Evolutionary conservation across 371 early-diverging fungal species (phyloP), one percentile per base, ranked within the genome.

Genomic region (Capniomyces stellatus): DNA sequence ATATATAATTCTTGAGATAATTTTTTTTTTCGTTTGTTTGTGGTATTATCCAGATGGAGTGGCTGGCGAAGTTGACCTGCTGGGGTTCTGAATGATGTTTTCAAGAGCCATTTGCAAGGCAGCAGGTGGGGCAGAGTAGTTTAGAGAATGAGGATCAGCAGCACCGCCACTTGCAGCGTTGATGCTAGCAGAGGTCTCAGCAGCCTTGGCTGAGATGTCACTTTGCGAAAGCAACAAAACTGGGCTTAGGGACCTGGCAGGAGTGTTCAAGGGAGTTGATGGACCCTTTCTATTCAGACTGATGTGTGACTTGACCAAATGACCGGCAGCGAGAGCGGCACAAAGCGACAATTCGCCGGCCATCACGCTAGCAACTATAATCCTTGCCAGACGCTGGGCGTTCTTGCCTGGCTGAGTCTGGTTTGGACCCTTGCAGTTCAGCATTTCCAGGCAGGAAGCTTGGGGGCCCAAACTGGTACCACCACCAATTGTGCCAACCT

Each of bases 401-500:
- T 90, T 86, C 29, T 75, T 78, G 18, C 92, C 93, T 0, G 94
- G 94, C n/a, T 65, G 69, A 21, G 77, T 81, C 15, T 76, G 76
- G 58, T 89, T 78, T 13, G 91, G 77, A 0, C 92, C 94, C 30
- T 81, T 75, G 12, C 87, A 87, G 28, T 90, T 89, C 27, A 97
- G 75, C 76, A 94, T 75, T 28, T 89, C 87, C 58, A 97, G 65
- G 69, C 89, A 82, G 0, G 90, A 74, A n/a, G 82, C 79, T 59
- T 92, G 92, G 2, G 97, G 82, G 25, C 82, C 79, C 52, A 96
- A 60, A 25, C 77, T 76, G 0, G 97, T 96, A 25, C 97, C 97
- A 39, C 97, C 97, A 41, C 97, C 97, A 43, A 97, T 76, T 0
- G 94, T 92, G 25, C 96, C 96, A 12, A 94, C 93, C 63, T 92